Conservation (phyloP, 129 eudicot genomes). For the Artemisia tridentata region DNA sequence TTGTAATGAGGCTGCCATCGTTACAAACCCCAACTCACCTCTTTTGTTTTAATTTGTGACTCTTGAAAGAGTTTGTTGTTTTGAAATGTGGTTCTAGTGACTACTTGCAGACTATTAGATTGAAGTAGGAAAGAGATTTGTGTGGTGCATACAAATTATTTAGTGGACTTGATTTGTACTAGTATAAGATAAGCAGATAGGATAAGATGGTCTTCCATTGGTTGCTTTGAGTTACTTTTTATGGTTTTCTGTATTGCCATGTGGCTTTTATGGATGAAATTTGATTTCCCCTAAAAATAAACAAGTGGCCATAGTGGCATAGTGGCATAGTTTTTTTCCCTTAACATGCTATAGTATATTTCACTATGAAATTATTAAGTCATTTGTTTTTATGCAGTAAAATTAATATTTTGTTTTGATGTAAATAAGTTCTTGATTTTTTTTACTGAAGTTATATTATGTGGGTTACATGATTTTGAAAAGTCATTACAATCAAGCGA, state of each 20-base stretch:
- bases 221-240: slow-evolving; percentile 30
- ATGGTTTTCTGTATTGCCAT: slow-evolving; percentile 44
- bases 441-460: too few species aligned
- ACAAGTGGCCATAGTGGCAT: too few species aligned
- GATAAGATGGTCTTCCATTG: slow-evolving; percentile 71
- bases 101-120: slow-evolving; percentile 32
- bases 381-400: too few species aligned
- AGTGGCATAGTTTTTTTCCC: too few species aligned
- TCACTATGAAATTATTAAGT: too few species aligned
- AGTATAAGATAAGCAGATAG: slow-evolving; percentile 73
- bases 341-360: too few species aligned
- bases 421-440: too few species aligned
- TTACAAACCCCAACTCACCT: slow-evolving; percentile 26
- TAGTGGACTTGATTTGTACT: slow-evolving; percentile 36
- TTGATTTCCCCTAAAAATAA: neutral
- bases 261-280: slow-evolving; percentile 39
- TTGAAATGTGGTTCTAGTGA: slow-evolving; percentile 25
- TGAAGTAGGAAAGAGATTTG: slow-evolving; percentile 37
- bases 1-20: slow-evolving; percentile 81
- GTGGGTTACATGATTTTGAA: too few species aligned
- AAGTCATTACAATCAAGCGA: too few species aligned
- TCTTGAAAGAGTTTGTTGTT: slow-evolving; percentile 19
- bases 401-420: too few species aligned
- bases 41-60: slow-evolving; percentile 1
- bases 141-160: slow-evolving; percentile 34